Conservation (phyloP, 202 grass and related monocot species). For the Carex sylvatica region DNA sequence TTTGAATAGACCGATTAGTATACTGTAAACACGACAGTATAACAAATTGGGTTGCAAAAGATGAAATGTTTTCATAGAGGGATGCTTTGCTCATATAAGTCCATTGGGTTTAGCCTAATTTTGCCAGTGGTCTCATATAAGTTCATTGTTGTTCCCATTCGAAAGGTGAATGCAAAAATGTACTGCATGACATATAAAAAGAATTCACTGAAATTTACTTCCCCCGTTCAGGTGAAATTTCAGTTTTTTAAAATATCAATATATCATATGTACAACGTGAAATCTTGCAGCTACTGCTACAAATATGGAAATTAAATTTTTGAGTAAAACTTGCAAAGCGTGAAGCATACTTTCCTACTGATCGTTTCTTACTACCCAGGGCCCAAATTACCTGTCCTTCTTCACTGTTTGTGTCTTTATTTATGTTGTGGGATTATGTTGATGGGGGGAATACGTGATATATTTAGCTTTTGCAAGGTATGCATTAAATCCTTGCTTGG, state of each 20-base stretch:
- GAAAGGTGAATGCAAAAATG: background rate
- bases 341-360: background rate
- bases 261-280: background rate
- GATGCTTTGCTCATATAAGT: background rate
- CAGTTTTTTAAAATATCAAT: background rate
- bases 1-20: background rate
- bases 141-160: background rate
- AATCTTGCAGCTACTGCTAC: background rate
- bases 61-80: background rate
- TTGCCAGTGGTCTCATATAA: background rate
- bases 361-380: background rate
- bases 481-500: slow-evolving; percentile 16
- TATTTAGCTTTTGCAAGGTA: background rate
- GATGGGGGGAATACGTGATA: background rate
- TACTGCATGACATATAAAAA: background rate
- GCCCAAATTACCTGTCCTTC: background rate
- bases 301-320: background rate
- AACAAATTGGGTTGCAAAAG: slow-evolving; percentile 16
- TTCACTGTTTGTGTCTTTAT: background rate
- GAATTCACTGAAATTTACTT: background rate
- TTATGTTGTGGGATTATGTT: background rate
- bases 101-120: background rate
- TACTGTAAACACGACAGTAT: background rate
- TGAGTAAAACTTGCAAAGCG: background rate
- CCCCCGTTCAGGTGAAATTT: background rate